Evolutionary conservation across 306 rosid genomes (phyloP).

Genomic region (Pueraria montana): DNA sequence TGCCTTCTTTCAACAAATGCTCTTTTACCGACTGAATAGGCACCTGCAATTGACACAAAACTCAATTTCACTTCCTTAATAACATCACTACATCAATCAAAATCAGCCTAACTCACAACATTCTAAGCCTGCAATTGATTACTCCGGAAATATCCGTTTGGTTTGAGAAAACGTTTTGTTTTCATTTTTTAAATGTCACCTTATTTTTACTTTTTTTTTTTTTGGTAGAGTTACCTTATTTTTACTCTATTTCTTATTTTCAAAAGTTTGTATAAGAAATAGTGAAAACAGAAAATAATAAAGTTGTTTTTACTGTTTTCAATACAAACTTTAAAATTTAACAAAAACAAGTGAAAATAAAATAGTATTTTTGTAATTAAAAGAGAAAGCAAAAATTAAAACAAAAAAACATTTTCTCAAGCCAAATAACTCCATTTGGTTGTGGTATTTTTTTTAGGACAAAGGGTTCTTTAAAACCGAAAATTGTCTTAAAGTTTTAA

Average conservation of each 20-base stretch:
- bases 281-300: neutral
- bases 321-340: too few relatives aligned
- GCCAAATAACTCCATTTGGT: neutral
- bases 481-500: too few relatives aligned
- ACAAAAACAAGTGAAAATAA: too few relatives aligned
- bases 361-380: neutral
- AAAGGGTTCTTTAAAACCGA: too few relatives aligned
- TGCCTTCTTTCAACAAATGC: slow-evolving; percentile 79
- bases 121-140: neutral
- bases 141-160: neutral
- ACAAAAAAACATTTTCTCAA: neutral
- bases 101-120: neutral
- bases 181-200: neutral
- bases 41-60: slow-evolving; percentile 63
- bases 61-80: slow-evolving; percentile 13
- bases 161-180: neutral
- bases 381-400: neutral
- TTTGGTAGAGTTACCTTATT: neutral
- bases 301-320: too few relatives aligned
- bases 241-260: neutral
- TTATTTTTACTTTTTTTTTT: too few relatives aligned
- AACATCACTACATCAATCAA: neutral
- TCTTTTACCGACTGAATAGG: slow-evolving; percentile 82
- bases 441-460: neutral
- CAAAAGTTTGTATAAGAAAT: too few relatives aligned